A percentile compares a stretch with the other conserved stretches of the same genome.
Conservation (phyloP, 1,139 yeast species). For the Candida tropicalis region DNA sequence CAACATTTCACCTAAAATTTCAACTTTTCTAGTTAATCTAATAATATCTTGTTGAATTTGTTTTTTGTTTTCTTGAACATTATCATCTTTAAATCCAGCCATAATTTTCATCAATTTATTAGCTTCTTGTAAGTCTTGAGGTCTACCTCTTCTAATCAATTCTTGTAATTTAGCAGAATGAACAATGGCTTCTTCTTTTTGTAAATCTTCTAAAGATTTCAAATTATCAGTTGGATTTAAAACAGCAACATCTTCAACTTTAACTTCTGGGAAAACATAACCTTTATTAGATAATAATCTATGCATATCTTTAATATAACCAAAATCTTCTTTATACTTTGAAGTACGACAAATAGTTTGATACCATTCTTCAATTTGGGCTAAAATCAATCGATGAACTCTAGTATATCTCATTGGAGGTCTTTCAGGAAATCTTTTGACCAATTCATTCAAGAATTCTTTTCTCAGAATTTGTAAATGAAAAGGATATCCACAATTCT, state of each 20-base stretch:
- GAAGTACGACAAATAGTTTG: slow-evolving; percentile 92
- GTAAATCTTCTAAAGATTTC: slow-evolving; percentile 87
- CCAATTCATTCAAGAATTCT: slow-evolving; percentile 91
- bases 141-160: slow-evolving; percentile 91
- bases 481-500: slow-evolving; percentile 97
- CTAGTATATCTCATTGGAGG: slow-evolving; percentile 87
- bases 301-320: slow-evolving; percentile 95
- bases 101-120: slow-evolving; percentile 94
- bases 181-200: slow-evolving; percentile 88
- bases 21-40: slow-evolving; percentile 85
- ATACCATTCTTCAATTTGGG: slow-evolving; percentile 96
- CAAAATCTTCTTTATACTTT: slow-evolving; percentile 87
- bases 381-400: slow-evolving; percentile 81
- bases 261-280: slow-evolving; percentile 88
- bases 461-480: slow-evolving; percentile 93
- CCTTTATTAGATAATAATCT: slow-evolving; percentile 84
- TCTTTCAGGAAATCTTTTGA: slow-evolving; percentile 89
- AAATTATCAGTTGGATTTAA: slow-evolving; percentile 88
- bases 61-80: slow-evolving; percentile 66
- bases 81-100: slow-evolving; percentile 96
- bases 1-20: slow-evolving; percentile 87
- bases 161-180: slow-evolving; percentile 96
- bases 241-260: slow-evolving; percentile 90
- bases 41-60: slow-evolving; percentile 84
- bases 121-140: slow-evolving; percentile 94